These are phyloP conservation scores for Hirschfeldia incana DNA, from an alignment of 345 rosid species.

Conservation along the genomic window DNA sequence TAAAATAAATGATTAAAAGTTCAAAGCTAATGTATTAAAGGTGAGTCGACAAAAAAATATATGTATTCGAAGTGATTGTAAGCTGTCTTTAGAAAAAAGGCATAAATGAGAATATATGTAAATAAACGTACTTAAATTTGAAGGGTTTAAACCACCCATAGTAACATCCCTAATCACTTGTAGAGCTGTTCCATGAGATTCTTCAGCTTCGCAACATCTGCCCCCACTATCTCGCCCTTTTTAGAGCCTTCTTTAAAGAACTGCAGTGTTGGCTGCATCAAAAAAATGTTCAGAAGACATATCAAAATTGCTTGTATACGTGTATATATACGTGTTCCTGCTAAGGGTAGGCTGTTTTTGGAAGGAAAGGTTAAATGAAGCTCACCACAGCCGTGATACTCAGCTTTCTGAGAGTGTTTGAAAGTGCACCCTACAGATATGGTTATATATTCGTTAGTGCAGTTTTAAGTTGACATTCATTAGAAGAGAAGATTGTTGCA, in stretches of 20 bases:
- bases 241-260: conserved; percentile 69
- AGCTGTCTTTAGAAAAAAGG: no score
- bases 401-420: conserved; percentile 43
- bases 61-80: no score
- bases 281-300: conserved; percentile 23
- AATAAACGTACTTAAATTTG: no score
- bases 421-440: conserved; percentile 56
- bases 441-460: neutral
- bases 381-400: conserved; percentile 66
- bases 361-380: conserved; percentile 24
- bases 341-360: neutral
- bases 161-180: conserved; percentile 34
- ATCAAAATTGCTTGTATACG: neutral
- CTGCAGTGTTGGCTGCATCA: conserved; percentile 76
- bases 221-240: conserved; percentile 64
- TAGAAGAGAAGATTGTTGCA: neutral
- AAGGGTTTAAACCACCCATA: no score
- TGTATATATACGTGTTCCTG: neutral
- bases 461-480: neutral
- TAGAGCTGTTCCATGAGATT: conserved; percentile 60
- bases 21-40: no score
- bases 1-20: no score
- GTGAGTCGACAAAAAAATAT: no score
- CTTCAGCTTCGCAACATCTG: conserved; percentile 59
- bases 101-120: no score